A percentile compares a stretch with the other conserved stretches of the same genome.
These are phyloP conservation scores for Salicornia ramosissima DNA, from an alignment of 148 eudicot species.

Conservation along the genomic window DNA sequence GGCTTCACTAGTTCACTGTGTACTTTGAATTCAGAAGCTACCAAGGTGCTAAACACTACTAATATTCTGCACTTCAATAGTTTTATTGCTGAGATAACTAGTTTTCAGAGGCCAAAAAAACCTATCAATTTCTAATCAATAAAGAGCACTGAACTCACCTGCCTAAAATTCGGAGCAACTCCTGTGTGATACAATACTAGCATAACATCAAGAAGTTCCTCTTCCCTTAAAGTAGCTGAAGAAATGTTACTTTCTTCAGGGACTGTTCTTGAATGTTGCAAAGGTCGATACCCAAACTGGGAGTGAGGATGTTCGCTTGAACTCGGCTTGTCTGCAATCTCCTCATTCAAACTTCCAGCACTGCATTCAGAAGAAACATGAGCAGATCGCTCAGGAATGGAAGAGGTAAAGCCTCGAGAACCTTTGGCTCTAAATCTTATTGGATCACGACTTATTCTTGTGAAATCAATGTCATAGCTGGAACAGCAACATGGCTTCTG, in stretches of 20 bases:
- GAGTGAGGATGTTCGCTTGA: slow-evolving; percentile 76
- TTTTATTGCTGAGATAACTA: background rate
- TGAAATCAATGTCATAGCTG: slow-evolving; percentile 56
- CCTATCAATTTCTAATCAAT: background rate
- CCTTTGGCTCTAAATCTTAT: slow-evolving; percentile 54
- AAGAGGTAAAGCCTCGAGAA: slow-evolving; percentile 59
- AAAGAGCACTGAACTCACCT: slow-evolving; percentile 38
- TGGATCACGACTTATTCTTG: slow-evolving; percentile 51
- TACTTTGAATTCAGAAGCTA: background rate
- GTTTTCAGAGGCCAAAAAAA: background rate
- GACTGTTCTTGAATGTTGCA: slow-evolving; percentile 55
- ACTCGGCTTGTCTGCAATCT: slow-evolving; percentile 85
- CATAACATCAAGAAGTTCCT: slow-evolving; percentile 92
- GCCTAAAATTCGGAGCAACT: slow-evolving; percentile 86
- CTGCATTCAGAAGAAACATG: slow-evolving; percentile 84
- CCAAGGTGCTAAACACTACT: background rate
- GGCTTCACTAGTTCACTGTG: background rate
- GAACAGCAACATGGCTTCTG: slow-evolving; percentile 91
- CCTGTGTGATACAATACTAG: slow-evolving; percentile 79
- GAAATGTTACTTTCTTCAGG: slow-evolving; percentile 49
- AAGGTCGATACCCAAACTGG: slow-evolving; percentile 61
- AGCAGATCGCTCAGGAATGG: slow-evolving; percentile 71
- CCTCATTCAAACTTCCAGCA: slow-evolving; percentile 72
- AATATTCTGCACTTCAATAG: background rate
- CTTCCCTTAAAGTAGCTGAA: slow-evolving; percentile 74